Base-by-base conservation (phyloP, 192 early-diverging fungal species). In the Linnemannia exigua region DNA sequence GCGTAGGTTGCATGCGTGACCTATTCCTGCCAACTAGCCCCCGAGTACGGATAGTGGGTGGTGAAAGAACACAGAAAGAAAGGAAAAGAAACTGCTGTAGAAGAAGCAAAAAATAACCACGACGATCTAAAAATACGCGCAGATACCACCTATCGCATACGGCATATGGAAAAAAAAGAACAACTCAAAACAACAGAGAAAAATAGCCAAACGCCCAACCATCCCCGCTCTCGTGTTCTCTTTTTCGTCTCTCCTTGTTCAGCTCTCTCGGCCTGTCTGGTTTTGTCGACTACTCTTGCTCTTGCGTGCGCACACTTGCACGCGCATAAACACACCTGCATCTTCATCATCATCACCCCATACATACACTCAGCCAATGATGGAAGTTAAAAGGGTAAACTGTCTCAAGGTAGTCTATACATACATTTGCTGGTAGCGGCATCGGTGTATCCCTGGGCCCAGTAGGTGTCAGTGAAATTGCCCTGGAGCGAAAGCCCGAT, bases 401-500 rank as follows among this genome's bases (percentile, higher is more conserved):
- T n/a, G n/a, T n/a, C n/a, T n/a, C 9, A 33, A 28, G 46, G 16
- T 2, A 31, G 25, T n/a, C n/a, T n/a, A n/a, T n/a, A 76, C 81
- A 31, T 77, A 83, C 81, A 83, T 76, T 76, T 69, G 28, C 70
- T 77, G 8, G 81, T 83, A 2, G 81, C 81, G 25, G 61, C 71
- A 17, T 58, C 76, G 9, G 81, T 67, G 25, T 83, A 83, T 25
- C 81, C 81, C 41, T 83, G 81, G 36, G 81, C 81, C 81, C 81
- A 83, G 66, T 83, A 83, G 8, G 76, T 44, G 37, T 83, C n/a
- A 9, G 75, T 83, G 22, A 83, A 83, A 35, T 83, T 73, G 37
- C 81, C 81, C 4, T 77, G 25, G 28, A 83, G 81, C 22, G 31
- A 41, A 6, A 83, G 37, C 35, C 81, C 76, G 70, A 83, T 83